A percentile compares a stretch with the other conserved stretches of the same genome.
Conservation (phyloP, 352 stramenopile genomes). For the Globisporangium nagaii region DNA sequence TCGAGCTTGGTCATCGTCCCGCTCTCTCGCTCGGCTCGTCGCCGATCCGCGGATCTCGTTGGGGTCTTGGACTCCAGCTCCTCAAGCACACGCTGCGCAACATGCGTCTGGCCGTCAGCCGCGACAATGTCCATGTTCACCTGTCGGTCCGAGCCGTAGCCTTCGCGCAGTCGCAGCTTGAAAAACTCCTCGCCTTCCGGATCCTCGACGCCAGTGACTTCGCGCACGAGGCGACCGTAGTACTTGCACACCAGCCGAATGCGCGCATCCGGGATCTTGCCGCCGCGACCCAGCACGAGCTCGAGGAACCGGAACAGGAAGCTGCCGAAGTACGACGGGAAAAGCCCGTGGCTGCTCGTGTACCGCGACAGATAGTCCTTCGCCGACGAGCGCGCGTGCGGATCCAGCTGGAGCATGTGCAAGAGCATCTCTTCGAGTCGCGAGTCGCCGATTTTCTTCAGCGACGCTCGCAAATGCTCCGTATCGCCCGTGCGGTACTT, state of each 20-base stretch:
- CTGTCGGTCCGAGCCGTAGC: constrained; percentile 69
- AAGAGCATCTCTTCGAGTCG: constrained; percentile 86
- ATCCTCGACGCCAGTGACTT: constrained; percentile 91
- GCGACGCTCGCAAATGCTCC: constrained; percentile 64
- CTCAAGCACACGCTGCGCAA: constrained; percentile 70
- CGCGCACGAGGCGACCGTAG: constrained; percentile 88
- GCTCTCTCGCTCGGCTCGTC: constrained; percentile 30
- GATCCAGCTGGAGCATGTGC: constrained; percentile 94
- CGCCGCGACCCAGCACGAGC: constrained; percentile 69
- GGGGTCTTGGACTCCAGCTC: constrained; percentile 49
- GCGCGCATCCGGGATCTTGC: constrained; percentile 88
- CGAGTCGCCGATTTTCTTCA: constrained; percentile 92
- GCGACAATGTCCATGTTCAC: constrained; percentile 37
- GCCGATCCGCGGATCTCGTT: constrained; percentile 28
- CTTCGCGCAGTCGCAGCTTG: constrained; percentile 74
- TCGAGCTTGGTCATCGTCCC: constrained; percentile 36
- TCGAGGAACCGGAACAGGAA: constrained; percentile 90
- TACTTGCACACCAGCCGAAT: constrained; percentile 91
- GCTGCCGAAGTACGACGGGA: constrained; percentile 83
- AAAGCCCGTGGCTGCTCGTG: constrained; percentile 48
- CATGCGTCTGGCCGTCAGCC: constrained; percentile 42
- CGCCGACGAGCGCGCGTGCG: constrained; percentile 76
- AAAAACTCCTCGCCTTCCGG: constrained; percentile 89
- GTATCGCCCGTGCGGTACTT: constrained; percentile 79
- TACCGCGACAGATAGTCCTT: constrained; percentile 89